These are phyloP conservation scores for Hanseniaspora valbyensis DNA, from an alignment of 805 yeast genomes.

Conservation along the genomic window DNA sequence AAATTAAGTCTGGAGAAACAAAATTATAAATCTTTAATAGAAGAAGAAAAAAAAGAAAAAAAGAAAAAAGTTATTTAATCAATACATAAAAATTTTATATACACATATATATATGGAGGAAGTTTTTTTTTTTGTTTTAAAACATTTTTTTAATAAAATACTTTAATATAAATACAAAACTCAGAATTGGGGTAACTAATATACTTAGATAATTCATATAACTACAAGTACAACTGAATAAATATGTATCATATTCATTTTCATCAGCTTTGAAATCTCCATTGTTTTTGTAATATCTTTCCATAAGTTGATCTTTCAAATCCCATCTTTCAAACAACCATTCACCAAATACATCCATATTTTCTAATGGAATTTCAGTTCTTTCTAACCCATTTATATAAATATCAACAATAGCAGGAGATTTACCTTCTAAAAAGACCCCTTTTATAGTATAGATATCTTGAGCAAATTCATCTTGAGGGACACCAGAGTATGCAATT, in stretches of 20 bases:
- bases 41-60: no score
- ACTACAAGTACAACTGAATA: conserved; percentile 20
- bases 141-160: conserved; percentile 2
- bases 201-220: conserved; percentile 19
- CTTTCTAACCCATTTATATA: conserved; percentile 50
- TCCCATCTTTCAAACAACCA: conserved; percentile 73
- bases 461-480: conserved; percentile 59
- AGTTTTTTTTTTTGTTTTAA: not conserved
- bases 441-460: conserved; percentile 54
- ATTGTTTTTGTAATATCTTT: conserved; percentile 38
- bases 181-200: conserved; percentile 19
- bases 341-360: conserved; percentile 47
- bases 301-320: conserved; percentile 65
- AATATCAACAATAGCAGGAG: conserved; percentile 57
- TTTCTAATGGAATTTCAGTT: conserved; percentile 52
- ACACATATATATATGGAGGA: not conserved
- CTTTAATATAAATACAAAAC: not conserved
- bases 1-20: conserved; percentile 24
- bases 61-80: no score
- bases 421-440: conserved; percentile 56
- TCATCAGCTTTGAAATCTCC: conserved; percentile 36
- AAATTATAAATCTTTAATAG: conserved; percentile 20
- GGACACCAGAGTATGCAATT: conserved; percentile 66
- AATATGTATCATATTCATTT: not conserved
- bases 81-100: not conserved